These are phyloP conservation scores for Asterochloris erici DNA, from an alignment of 139 green algal genomes.

Conservation along the genomic window DNA sequence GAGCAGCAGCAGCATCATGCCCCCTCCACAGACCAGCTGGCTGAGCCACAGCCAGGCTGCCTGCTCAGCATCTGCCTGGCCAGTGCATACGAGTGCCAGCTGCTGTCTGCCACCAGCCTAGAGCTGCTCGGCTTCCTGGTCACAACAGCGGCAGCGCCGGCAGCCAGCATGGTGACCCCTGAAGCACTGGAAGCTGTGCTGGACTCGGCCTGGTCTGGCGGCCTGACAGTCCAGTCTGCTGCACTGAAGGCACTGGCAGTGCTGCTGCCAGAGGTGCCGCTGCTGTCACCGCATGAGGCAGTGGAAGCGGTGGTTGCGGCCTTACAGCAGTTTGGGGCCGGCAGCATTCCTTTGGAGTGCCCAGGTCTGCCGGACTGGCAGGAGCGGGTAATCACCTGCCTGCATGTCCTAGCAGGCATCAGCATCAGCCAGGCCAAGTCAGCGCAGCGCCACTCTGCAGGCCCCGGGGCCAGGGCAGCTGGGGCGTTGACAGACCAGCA, in stretches of 20 bases:
- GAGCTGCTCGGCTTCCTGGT: constrained; percentile 8
- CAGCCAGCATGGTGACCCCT: neutral
- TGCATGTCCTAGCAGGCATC: neutral
- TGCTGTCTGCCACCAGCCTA: neutral
- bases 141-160: neutral
- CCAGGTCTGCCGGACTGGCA: neutral
- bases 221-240: constrained; percentile 16
- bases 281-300: constrained; percentile 6
- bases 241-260: neutral
- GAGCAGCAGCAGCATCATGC: neutral
- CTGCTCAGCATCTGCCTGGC: neutral
- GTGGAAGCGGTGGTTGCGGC: neutral
- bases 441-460: neutral
- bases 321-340: neutral
- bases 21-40: neutral
- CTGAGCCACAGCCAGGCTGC: constrained; percentile 1
- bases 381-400: constrained; percentile 3
- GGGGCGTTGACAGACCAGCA: too few relatives aligned
- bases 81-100: constrained; percentile 4
- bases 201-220: neutral
- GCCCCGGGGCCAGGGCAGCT: neutral
- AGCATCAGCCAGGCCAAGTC: neutral
- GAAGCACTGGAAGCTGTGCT: neutral
- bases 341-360: neutral
- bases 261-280: constrained; percentile 1